Conservation (phyloP, 192 early-diverging fungal species). For the Dissophora globulifera region DNA sequence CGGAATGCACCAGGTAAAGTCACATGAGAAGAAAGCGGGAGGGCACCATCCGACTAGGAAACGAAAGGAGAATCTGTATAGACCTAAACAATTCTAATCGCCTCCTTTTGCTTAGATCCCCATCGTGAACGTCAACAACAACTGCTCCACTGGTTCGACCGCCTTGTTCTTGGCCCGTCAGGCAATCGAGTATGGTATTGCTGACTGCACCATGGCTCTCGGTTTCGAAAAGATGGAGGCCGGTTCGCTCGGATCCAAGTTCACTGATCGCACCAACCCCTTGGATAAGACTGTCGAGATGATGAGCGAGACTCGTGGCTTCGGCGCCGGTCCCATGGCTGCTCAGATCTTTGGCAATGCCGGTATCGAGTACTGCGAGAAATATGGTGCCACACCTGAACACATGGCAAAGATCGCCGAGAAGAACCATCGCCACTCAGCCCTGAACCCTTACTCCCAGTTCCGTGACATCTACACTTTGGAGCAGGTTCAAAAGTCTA, state of each 20-base stretch:
- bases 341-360: conserved; percentile 82
- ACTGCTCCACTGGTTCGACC: conserved; percentile 80
- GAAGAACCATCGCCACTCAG: conserved; percentile 78
- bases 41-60: no score
- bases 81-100: not conserved
- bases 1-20: conserved; percentile 71
- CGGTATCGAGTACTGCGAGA: conserved; percentile 75
- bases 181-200: conserved; percentile 66
- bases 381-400: conserved; percentile 65
- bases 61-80: no score
- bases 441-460: conserved; percentile 78
- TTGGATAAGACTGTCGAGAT: conserved; percentile 67
- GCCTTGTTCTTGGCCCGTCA: conserved; percentile 73
- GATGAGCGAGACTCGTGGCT: conserved; percentile 68
- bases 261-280: conserved; percentile 71
- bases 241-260: conserved; percentile 61
- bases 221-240: conserved; percentile 80
- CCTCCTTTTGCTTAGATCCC: conserved; percentile 23
- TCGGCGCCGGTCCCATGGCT: conserved; percentile 65
- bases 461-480: conserved; percentile 70
- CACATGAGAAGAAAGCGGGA: not conserved
- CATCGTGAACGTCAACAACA: conserved; percentile 80
- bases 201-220: conserved; percentile 77
- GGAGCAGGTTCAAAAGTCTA: conserved; percentile 70
- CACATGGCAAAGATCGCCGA: conserved; percentile 76